A percentile compares a stretch with the other conserved stretches of the same genome.
Conservation (phyloP, 371 early-diverging fungal genomes). For the Mortierella sp. region DNA sequence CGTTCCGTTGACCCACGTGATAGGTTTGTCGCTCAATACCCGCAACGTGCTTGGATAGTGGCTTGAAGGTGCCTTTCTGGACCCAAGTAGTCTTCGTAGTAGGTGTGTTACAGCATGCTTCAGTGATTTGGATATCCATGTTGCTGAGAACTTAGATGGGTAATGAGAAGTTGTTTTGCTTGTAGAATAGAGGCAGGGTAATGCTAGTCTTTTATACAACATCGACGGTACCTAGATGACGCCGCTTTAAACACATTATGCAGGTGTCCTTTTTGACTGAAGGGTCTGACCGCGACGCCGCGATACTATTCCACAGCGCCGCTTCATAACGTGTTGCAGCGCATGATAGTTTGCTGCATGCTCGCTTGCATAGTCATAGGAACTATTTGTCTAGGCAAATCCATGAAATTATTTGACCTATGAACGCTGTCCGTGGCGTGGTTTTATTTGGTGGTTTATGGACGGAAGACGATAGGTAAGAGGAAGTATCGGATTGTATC, state of each 20-base stretch:
- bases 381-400: background rate
- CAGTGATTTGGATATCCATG: slow-evolving; percentile 19
- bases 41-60: slow-evolving; percentile 20
- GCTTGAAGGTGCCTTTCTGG: slow-evolving; percentile 25
- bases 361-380: background rate
- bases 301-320: background rate
- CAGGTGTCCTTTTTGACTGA: no score
- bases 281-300: background rate
- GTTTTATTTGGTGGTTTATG: background rate
- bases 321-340: background rate
- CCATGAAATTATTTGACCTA: background rate
- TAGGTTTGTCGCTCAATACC: slow-evolving; percentile 30
- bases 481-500: background rate
- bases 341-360: background rate
- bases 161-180: background rate
- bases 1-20: slow-evolving; percentile 14
- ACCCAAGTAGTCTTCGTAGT: slow-evolving; percentile 26
- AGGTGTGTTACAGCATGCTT: slow-evolving; percentile 43
- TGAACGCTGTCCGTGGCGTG: background rate
- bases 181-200: background rate
- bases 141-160: no score
- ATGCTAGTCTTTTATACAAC: background rate
- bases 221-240: no score
- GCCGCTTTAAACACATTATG: no score
- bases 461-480: background rate